phyloP scores from a whole-genome alignment of 441 rosid genomes.

The Eugenia klotzschiana region DNA sequence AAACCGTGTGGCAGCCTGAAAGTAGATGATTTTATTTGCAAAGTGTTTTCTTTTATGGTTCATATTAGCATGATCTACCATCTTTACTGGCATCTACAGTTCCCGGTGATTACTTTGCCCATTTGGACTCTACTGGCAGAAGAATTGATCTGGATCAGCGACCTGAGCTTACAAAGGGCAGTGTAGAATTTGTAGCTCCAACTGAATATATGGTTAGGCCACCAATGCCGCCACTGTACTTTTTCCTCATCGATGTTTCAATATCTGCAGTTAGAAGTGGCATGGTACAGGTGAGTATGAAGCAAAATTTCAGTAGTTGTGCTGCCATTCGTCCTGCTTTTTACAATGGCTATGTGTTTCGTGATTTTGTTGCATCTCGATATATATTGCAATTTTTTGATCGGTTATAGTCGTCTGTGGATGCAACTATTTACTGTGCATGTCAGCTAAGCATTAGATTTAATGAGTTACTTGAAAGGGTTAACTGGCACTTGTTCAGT shows the following conservation, averaged over 20 bases:
- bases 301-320: not conserved
- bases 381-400: not conserved
- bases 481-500: not conserved
- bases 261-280: conserved; percentile 79
- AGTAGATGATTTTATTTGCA: not conserved
- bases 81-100: conserved; percentile 33
- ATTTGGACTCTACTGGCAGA: conserved; percentile 81
- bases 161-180: conserved; percentile 88
- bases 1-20: not conserved
- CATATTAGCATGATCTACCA: not conserved
- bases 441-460: conserved; percentile 2
- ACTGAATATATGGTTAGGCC: conserved; percentile 99
- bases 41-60: not conserved
- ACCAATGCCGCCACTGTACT: conserved; percentile 94
- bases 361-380: not conserved
- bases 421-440: not conserved
- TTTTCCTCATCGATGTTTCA: conserved; percentile 94
- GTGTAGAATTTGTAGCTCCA: conserved; percentile 95
- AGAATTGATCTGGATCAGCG: conserved; percentile 92
- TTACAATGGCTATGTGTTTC: not conserved
- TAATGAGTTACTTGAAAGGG: not conserved
- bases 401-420: not conserved
- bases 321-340: not conserved
- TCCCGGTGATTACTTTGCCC: conserved; percentile 88
- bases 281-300: conserved; percentile 79